Percentiles rank a stretch among this genome's conserved stretches.
These are phyloP conservation scores for Collybia nuda DNA, from an alignment of 768 basidiomycete species.

Conservation along the genomic window DNA sequence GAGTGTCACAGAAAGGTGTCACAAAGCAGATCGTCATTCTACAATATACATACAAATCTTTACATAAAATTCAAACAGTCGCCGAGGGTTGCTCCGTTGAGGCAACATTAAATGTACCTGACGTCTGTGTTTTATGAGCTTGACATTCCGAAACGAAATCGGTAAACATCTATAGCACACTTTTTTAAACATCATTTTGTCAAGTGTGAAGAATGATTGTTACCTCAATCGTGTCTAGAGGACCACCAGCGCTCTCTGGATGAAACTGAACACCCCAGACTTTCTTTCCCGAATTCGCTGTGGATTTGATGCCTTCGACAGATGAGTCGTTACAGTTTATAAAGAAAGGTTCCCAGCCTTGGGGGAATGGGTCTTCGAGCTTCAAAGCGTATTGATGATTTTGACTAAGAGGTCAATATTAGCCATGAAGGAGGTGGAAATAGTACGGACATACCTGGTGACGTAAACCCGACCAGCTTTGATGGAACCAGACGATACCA, in stretches of 20 bases:
- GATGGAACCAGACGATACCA: slow-evolving; percentile 92
- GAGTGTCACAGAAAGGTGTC: too few relatives aligned
- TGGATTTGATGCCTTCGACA: slow-evolving; percentile 98
- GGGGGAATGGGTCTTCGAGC: slow-evolving; percentile 92
- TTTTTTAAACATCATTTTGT: slow-evolving; percentile 3
- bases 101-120: too few relatives aligned
- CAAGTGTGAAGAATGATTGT: background rate
- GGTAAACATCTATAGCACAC: slow-evolving; percentile 75
- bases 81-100: too few relatives aligned
- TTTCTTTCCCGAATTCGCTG: slow-evolving; percentile 81
- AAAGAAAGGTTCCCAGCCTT: slow-evolving; percentile 98
- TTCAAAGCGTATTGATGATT: slow-evolving; percentile 99
- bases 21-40: too few relatives aligned
- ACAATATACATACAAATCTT: slow-evolving; percentile 2
- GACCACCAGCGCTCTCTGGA: slow-evolving; percentile 97
- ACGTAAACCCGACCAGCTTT: slow-evolving; percentile 97
- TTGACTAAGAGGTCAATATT: slow-evolving; percentile 50
- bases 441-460: slow-evolving; percentile 61
- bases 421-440: slow-evolving; percentile 2
- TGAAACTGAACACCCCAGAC: slow-evolving; percentile 99
- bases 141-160: slow-evolving; percentile 87
- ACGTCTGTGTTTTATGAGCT: slow-evolving; percentile 42
- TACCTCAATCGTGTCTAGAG: slow-evolving; percentile 94
- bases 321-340: slow-evolving; percentile 99
- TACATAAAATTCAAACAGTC: slow-evolving; percentile 4